phyloP scores from a whole-genome alignment of 2,329 filamentous ascomycete genomes.

The Elsinoe australis region DNA sequence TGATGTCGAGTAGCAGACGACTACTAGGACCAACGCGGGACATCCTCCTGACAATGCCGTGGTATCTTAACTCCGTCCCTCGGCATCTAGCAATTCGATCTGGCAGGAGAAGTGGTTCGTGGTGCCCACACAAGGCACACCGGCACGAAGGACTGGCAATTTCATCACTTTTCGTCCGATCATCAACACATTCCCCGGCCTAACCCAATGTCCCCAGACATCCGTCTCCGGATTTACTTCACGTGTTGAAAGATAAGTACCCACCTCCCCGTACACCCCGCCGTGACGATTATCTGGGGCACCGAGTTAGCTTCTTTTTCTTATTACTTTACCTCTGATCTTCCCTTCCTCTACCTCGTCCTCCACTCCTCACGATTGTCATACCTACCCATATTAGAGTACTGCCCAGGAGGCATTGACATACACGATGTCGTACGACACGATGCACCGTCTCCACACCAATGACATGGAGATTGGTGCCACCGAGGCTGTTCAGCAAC shows the following conservation, averaged over 20 bases:
- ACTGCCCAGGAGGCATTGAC: too few relatives aligned
- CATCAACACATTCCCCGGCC: conserved; percentile 4
- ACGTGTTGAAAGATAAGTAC: conserved; percentile 5
- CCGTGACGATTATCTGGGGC: not conserved
- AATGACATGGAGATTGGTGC: conserved; percentile 45
- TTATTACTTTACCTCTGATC: not conserved
- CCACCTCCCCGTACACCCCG: conserved; percentile 7
- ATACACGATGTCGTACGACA: conserved; percentile 6
- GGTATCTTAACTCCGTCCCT: conserved; percentile 6
- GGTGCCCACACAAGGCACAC: not conserved
- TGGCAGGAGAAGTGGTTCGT: conserved; percentile 1
- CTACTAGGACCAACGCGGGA: too few relatives aligned
- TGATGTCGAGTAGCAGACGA: too few relatives aligned
- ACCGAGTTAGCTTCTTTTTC: not conserved
- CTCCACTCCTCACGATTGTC: not conserved
- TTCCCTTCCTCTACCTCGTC: not conserved
- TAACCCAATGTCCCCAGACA: conserved; percentile 10
- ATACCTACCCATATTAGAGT: too few relatives aligned
- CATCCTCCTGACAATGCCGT: not conserved
- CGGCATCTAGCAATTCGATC: not conserved
- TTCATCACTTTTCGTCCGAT: conserved; percentile 7
- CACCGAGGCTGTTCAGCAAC: conserved; percentile 47
- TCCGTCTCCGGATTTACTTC: conserved; percentile 9
- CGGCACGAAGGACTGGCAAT: conserved; percentile 8
- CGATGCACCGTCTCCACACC: conserved; percentile 15